Evolutionary conservation across 2,329 filamentous ascomycete genomes (phyloP).

Genomic region (Claviceps purpurea): DNA sequence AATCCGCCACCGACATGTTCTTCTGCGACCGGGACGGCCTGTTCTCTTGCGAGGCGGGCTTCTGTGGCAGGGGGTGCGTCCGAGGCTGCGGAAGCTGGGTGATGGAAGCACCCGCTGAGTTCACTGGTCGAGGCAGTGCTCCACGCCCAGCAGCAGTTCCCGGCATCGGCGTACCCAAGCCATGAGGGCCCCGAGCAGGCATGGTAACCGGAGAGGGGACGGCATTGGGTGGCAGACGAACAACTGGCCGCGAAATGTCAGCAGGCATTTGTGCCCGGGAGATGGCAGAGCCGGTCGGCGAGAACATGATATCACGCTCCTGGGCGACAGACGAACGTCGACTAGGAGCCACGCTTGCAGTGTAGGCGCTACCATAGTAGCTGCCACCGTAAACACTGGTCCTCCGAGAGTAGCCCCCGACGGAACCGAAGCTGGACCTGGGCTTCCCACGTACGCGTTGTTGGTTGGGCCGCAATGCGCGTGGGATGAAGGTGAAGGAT

Average conservation of each 20-base stretch:
- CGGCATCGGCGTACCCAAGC: neutral
- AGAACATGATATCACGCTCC: slow-evolving; percentile 59
- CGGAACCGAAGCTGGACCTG: slow-evolving; percentile 54
- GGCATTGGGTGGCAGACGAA: slow-evolving; percentile 62
- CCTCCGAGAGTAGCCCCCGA: slow-evolving; percentile 57
- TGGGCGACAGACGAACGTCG: slow-evolving; percentile 67
- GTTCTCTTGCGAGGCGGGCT: slow-evolving; percentile 44
- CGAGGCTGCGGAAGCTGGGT: slow-evolving; percentile 44
- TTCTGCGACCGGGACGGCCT: slow-evolving; percentile 73
- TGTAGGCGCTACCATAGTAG: slow-evolving; percentile 64
- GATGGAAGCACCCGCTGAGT: slow-evolving; percentile 21
- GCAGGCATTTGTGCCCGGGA: slow-evolving; percentile 50
- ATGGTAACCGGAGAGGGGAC: slow-evolving; percentile 25
- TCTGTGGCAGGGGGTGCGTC: slow-evolving; percentile 43
- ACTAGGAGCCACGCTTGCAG: slow-evolving; percentile 78
- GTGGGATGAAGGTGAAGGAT: slow-evolving; percentile 96
- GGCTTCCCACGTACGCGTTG: slow-evolving; percentile 61
- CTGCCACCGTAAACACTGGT: slow-evolving; percentile 70
- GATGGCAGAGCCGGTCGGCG: slow-evolving; percentile 66
- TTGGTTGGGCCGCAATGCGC: slow-evolving; percentile 85
- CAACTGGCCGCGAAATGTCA: slow-evolving; percentile 57
- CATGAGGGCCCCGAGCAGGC: slow-evolving; percentile 9
- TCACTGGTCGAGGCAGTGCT: slow-evolving; percentile 8
- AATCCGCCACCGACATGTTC: slow-evolving; percentile 80
- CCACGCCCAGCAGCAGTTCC: neutral